These are phyloP conservation scores for Russula sp. DNA, from an alignment of 768 basidiomycete genomes.

Conservation along the genomic window DNA sequence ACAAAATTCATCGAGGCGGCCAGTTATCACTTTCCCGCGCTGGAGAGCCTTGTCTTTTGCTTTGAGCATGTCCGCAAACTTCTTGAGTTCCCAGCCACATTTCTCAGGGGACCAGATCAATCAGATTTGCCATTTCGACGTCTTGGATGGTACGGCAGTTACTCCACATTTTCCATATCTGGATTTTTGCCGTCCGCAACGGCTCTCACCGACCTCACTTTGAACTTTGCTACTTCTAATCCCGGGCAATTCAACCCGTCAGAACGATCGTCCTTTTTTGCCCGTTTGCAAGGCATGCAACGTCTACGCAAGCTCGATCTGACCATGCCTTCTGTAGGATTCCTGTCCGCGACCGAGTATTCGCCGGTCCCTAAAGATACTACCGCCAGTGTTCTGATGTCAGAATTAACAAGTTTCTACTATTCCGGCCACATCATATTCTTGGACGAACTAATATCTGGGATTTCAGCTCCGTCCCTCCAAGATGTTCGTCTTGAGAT, in stretches of 20 bases:
- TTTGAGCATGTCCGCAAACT: accelerated
- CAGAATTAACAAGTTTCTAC: too few species aligned
- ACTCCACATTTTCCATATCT: not conserved
- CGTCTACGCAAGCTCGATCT: not conserved
- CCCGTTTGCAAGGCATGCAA: not conserved
- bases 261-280: not conserved
- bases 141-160: not conserved
- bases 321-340: not conserved
- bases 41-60: not conserved
- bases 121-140: not conserved
- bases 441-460: too few species aligned
- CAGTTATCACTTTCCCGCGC: not conserved
- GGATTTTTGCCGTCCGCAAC: not conserved
- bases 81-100: not conserved
- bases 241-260: not conserved
- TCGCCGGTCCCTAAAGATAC: too few species aligned
- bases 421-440: too few species aligned
- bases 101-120: not conserved
- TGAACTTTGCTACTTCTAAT: not conserved
- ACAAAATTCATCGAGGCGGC: not conserved
- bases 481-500: too few species aligned
- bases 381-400: too few species aligned
- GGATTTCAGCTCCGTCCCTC: too few species aligned
- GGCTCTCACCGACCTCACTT: not conserved
- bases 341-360: too few species aligned